Conservation (phyloP, 495 filamentous ascomycete genomes). For the Elaphomyces granulatus region DNA sequence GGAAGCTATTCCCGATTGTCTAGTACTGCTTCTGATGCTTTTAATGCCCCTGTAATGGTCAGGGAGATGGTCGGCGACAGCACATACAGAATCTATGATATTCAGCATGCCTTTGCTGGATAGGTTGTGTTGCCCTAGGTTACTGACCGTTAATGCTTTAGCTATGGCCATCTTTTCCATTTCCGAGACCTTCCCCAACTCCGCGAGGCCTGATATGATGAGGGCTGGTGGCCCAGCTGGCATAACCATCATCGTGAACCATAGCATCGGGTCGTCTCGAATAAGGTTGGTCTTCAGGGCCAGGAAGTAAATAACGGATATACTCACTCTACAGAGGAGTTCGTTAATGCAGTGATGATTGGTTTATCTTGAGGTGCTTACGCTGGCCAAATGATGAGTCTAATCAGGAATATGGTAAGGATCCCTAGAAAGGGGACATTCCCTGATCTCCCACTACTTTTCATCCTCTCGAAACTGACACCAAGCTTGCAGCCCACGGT, state of each 20-base stretch:
- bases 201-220: conserved; percentile 51
- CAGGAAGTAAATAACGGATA: conserved; percentile 46
- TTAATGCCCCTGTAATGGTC: conserved; percentile 36
- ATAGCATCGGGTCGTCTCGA: conserved; percentile 52
- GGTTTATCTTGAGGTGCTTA: conserved; percentile 13
- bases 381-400: conserved; percentile 54
- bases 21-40: conserved; percentile 27
- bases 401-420: conserved; percentile 39
- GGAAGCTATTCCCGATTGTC: no score
- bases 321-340: conserved; percentile 26
- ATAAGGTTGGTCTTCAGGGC: conserved; percentile 43
- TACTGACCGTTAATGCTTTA: conserved; percentile 51
- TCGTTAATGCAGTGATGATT: conserved; percentile 1
- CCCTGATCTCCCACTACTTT: conserved; percentile 30
- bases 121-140: background rate
- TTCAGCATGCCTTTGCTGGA: background rate
- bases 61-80: conserved; percentile 40
- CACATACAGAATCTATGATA: conserved; percentile 31
- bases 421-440: conserved; percentile 37
- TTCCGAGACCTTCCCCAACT: conserved; percentile 44
- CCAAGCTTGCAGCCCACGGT: conserved; percentile 58
- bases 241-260: conserved; percentile 69
- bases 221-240: conserved; percentile 57
- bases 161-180: conserved; percentile 54
- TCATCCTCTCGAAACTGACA: conserved; percentile 36